Conservation (phyloP, 148 eudicot genomes). For the Rhododendron williamsianum region DNA sequence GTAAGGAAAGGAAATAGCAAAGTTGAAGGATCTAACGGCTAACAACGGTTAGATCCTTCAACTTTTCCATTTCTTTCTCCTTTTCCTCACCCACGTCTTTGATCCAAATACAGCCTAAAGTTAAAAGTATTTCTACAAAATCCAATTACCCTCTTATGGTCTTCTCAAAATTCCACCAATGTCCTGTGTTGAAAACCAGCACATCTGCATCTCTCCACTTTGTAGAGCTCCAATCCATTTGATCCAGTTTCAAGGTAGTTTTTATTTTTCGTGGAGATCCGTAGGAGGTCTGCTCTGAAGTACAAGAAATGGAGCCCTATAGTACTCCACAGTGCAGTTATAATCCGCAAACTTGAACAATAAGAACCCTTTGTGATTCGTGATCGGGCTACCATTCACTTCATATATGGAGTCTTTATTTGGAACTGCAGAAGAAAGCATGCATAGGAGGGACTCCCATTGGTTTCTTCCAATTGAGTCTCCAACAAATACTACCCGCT, state of each 20-base stretch:
- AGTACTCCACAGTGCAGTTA: constrained; percentile 85
- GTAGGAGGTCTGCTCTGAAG: constrained; percentile 68
- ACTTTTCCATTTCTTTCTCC: not conserved
- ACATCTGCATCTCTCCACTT: constrained; percentile 78
- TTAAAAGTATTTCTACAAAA: not conserved
- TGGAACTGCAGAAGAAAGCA: constrained; percentile 69
- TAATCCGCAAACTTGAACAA: constrained; percentile 67
- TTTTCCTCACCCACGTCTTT: not conserved
- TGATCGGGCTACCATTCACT: constrained; percentile 88
- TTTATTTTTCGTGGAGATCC: constrained; percentile 35
- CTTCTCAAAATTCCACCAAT: constrained; percentile 99
- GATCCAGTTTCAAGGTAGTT: constrained; percentile 62
- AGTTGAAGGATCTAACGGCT: not conserved
- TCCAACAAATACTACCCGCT: constrained; percentile 76
- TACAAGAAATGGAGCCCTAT: constrained; percentile 85
- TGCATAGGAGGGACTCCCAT: constrained; percentile 95
- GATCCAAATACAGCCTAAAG: not conserved
- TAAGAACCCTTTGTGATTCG: constrained; percentile 88
- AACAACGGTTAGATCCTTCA: not conserved
- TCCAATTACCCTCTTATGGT: constrained; percentile 65
- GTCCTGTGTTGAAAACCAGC: constrained; percentile 74
- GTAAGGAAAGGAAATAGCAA: not conserved
- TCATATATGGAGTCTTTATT: constrained; percentile 62
- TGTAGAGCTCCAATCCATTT: constrained; percentile 73
- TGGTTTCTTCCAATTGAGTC: constrained; percentile 98